Evolutionary conservation across 306 rosid species (phyloP).

Genomic region (Mimosa pudica): DNA sequence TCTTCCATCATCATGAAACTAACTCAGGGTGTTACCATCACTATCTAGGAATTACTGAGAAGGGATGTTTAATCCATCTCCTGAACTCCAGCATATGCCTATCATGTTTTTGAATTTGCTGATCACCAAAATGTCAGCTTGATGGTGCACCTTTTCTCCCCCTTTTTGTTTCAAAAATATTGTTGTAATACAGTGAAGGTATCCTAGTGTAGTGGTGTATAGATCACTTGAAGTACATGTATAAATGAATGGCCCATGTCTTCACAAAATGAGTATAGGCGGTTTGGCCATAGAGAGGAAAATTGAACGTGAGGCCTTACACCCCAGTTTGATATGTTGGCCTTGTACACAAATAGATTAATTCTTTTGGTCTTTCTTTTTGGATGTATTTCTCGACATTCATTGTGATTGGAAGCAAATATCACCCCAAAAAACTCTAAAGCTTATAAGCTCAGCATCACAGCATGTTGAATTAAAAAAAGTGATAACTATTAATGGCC

Average conservation of each 20-base stretch:
- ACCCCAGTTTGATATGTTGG: not conserved
- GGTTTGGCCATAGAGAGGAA: not conserved
- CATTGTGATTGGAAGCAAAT: not conserved
- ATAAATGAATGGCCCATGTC: not conserved
- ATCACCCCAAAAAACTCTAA: not conserved
- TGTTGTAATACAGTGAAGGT: not conserved
- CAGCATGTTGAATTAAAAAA: too few relatives aligned
- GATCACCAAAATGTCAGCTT: conserved; percentile 19
- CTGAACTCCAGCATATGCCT: conserved; percentile 41
- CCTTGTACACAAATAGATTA: not conserved
- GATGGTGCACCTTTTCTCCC: not conserved
- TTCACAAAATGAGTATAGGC: not conserved
- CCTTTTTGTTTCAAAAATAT: not conserved
- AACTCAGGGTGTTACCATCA: conserved; percentile 25
- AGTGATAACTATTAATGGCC: too few relatives aligned
- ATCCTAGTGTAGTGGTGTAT: not conserved
- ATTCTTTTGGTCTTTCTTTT: not conserved
- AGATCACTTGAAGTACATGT: not conserved
- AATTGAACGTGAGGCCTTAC: not conserved
- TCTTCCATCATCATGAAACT: conserved; percentile 22
- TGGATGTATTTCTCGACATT: not conserved
- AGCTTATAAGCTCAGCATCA: too few relatives aligned
- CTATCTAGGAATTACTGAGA: conserved; percentile 66
- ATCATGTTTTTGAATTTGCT: conserved; percentile 48
- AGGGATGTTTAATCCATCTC: conserved; percentile 53